Base-by-base conservation (phyloP, 257 asterid species). In the Vinca minor region DNA sequence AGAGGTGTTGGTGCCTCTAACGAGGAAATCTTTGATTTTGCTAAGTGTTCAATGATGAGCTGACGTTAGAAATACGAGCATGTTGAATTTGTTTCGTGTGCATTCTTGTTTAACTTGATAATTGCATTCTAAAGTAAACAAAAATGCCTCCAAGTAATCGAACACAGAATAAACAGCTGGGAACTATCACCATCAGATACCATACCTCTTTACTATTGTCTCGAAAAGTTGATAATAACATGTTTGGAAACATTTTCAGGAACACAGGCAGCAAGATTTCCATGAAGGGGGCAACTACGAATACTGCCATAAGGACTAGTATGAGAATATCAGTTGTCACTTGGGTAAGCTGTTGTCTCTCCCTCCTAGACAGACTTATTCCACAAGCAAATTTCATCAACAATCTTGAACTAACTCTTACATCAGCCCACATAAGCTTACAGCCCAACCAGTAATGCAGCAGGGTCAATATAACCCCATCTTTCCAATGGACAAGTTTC, bases 241-340 rank as follows among this genome's bases (percentile, higher is more conserved):
- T 85, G 78, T 87, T 87, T 3, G 97, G 97, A 68, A 90, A 90
- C 63, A 90, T 82, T 82, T 90, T 90, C 73, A 90, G 72, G 75
- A 79, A 79, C 35, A 87, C 91, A 64, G 97, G 97, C 56, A 90
- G 79, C 82, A 90, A 77, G 69, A 90, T 85, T 56, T 90, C 96
- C 97, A 90, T 87, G 76, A 90, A 87, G 13, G 97, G 97, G 47
- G 87, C 95, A 26, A 90, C 35, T 68, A 90, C 74, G 73, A 90
- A 90, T 76, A 90, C 92, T 35, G 97, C 95, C 78, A 90, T 67
- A 5, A 95, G 97, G 53, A 90, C 96, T 54, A 90, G 92, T 81
- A 96, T 85, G 81, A 90, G 87, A 57, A 90, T 89, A 85, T 90
- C 97, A 71, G 96, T 95, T 57, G 97, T 85, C 26, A 96, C 85